These are phyloP conservation scores for Cercospora sp. DNA, from an alignment of 2,329 filamentous ascomycete species.

Conservation along the genomic window DNA sequence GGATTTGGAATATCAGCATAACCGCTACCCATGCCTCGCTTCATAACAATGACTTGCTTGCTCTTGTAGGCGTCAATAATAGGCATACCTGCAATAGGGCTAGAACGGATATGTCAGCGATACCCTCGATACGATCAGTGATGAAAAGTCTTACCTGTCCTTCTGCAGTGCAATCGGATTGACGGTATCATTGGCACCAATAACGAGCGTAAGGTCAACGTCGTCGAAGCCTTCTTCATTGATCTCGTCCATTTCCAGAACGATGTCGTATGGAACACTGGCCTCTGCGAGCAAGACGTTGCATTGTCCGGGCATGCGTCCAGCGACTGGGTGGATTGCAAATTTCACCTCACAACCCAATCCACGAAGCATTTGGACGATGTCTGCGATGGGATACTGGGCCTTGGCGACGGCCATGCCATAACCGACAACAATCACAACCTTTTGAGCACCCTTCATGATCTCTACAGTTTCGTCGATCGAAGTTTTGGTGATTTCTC, in stretches of 20 bases:
- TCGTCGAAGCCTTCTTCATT: slow-evolving; percentile 81
- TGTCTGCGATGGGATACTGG: slow-evolving; percentile 85
- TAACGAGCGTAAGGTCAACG: slow-evolving; percentile 79
- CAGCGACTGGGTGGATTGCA: slow-evolving; percentile 74
- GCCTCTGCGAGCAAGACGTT: slow-evolving; percentile 89
- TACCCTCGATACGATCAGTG: not conserved
- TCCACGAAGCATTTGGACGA: slow-evolving; percentile 69
- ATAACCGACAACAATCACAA: slow-evolving; percentile 89
- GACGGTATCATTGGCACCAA: slow-evolving; percentile 89
- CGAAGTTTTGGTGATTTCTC: slow-evolving; percentile 72
- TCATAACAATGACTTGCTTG: slow-evolving; percentile 91
- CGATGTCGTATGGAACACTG: slow-evolving; percentile 85
- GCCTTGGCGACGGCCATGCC: slow-evolving; percentile 94
- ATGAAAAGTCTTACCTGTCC: slow-evolving; percentile 45
- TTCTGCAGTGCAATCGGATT: slow-evolving; percentile 86
- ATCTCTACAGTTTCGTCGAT: slow-evolving; percentile 79
- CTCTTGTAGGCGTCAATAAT: slow-evolving; percentile 92
- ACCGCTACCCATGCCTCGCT: slow-evolving; percentile 81
- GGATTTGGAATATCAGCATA: slow-evolving; percentile 91
- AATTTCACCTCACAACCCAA: slow-evolving; percentile 82
- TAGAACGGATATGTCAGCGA: slow-evolving; percentile 38
- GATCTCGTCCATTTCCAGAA: slow-evolving; percentile 94
- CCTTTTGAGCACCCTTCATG: slow-evolving; percentile 72
- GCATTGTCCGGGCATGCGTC: slow-evolving; percentile 90
- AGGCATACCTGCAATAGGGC: slow-evolving; percentile 87